Evolutionary conservation across 805 yeast genomes (phyloP).

Genomic region (Pichia rugopelliculosa): DNA sequence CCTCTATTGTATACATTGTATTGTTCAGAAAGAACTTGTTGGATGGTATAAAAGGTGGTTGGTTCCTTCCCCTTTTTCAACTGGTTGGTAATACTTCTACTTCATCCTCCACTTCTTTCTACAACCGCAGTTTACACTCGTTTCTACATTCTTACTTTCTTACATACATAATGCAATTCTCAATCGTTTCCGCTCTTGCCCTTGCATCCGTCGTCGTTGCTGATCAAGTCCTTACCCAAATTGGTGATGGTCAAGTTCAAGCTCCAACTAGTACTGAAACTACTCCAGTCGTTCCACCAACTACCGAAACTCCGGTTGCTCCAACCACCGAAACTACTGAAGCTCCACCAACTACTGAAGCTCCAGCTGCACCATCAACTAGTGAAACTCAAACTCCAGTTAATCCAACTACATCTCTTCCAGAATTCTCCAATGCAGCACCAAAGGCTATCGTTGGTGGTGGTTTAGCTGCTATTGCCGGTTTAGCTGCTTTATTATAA

Average conservation of each 20-base stretch:
- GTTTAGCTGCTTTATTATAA: slow-evolving; percentile 24
- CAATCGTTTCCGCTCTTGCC: slow-evolving; percentile 18
- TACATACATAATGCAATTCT: slow-evolving; percentile 17
- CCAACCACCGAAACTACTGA: slow-evolving; percentile 6
- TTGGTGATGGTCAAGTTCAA: slow-evolving; percentile 57
- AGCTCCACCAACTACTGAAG: slow-evolving; percentile 20
- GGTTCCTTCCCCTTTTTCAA: no score
- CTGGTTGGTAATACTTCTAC: no score
- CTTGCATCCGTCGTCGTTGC: slow-evolving; percentile 30
- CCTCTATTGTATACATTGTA: no score
- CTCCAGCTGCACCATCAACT: slow-evolving; percentile 10
- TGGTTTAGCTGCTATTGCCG: slow-evolving; percentile 25
- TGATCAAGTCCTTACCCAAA: slow-evolving; percentile 40
- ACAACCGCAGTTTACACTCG: no score
- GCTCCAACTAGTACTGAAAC: slow-evolving; percentile 20
- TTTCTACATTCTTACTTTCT: neutral
- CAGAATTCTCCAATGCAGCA: slow-evolving; percentile 19
- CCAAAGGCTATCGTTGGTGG: slow-evolving; percentile 19
- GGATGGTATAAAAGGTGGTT: no score
- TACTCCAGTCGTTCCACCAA: neutral
- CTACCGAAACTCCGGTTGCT: slow-evolving; percentile 5
- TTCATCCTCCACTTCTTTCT: no score
- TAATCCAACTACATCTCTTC: slow-evolving; percentile 10
- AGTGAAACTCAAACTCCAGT: no score
- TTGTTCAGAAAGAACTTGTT: no score